Evolutionary conservation across 108 stramenopile genomes (phyloP), one percentile per base, ranked within the genome.

Genomic region (Schizochytrium sp.): DNA sequence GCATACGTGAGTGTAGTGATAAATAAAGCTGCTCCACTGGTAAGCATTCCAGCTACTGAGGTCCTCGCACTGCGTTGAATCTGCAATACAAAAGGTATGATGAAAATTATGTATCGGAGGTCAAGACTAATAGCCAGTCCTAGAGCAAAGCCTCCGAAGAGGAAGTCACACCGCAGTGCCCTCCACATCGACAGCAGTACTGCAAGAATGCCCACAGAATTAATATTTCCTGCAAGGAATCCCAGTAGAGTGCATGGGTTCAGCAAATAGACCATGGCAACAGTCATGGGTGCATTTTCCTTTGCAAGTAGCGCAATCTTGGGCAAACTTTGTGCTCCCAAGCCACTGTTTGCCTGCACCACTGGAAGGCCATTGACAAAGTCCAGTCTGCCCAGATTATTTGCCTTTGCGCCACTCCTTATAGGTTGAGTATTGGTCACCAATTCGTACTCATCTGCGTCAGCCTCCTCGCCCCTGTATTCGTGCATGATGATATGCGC

Each of bases 251-350:
- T 2, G 76, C 55, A 83, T 5, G 76, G 76, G 40, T 83, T 83
- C 38, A 83, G 55, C 76, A 83, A 38, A 3, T 40, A 83, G 28
- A 83, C 10, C 12, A 49, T 12, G 28, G 76, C 76, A 13, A 55
- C 28, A 13, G 53, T 55, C n/a, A 83, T 5, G 47, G 76, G 76
- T 28, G 76, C 76, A 53, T 40, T n/a, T 0, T 83, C 28, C 0
- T 47, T 47, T 17, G 76, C 76, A 13, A 83, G 47, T 10, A 83
- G 76, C 15, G 76, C 76, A n/a, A 83, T 56, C 53, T 8, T 83
- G 50, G 28, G 57, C 57, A 58, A 17, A 15, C 57, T 10, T 17
- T 10, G 13, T 17, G 57, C 10, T 17, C 57, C 64, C 10, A 44
- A 13, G 64, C 64, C 44, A 38, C 15, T 53, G 45, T 13, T 28